Percentiles rank a stretch among this genome's conserved stretches.
These are phyloP conservation scores for Trichoderma atrobrunneum DNA, from an alignment of 2,329 filamentous ascomycete genomes.

Conservation along the genomic window DNA sequence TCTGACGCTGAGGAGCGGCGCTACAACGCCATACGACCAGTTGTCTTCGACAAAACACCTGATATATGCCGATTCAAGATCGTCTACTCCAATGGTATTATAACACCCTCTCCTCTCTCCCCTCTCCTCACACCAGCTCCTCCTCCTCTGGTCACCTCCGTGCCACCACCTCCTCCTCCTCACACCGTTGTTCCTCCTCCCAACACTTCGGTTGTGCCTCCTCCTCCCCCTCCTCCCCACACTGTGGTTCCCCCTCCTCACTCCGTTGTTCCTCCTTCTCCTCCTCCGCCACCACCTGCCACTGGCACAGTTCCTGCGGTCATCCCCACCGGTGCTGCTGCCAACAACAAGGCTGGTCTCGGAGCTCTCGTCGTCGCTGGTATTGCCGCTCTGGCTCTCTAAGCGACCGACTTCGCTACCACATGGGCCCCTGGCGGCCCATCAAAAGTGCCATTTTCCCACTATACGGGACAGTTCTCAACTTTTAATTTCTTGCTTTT, in stretches of 20 bases:
- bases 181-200: conserved; percentile 16
- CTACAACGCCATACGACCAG: conserved; percentile 26
- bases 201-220: conserved; percentile 13
- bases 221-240: conserved; percentile 18
- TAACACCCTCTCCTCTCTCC: background rate
- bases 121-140: background rate
- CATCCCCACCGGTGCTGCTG: conserved; percentile 39
- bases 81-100: conserved; percentile 30
- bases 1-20: conserved; percentile 28
- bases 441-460: background rate
- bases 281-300: conserved; percentile 19
- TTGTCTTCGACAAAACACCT: conserved; percentile 21
- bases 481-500: background rate
- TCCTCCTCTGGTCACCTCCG: conserved; percentile 14
- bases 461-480: conserved; percentile 8
- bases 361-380: conserved; percentile 40
- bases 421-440: background rate
- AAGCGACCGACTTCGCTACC: conserved; percentile 18
- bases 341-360: conserved; percentile 34
- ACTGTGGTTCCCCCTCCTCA: conserved; percentile 9
- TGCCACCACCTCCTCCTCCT: conserved; percentile 16
- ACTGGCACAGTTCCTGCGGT: conserved; percentile 22
- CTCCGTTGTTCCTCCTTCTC: background rate
- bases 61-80: conserved; percentile 31
- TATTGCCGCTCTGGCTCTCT: conserved; percentile 39